These are phyloP conservation scores for Prunus yedoensis DNA, from an alignment of 331 rosid genomes.

Conservation along the genomic window DNA sequence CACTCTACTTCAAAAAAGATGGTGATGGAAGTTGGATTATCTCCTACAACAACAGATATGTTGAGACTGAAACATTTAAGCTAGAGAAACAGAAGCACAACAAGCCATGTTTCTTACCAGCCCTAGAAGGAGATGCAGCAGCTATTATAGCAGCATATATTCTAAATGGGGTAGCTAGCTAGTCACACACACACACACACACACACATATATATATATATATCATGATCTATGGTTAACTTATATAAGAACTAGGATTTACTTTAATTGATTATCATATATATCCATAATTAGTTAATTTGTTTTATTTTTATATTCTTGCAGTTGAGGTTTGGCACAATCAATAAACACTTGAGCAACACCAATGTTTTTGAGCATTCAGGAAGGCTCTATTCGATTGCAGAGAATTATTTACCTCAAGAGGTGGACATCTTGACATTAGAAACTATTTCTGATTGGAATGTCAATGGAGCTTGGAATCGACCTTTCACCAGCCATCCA, in stretches of 20 bases:
- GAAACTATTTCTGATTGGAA: constrained; percentile 53
- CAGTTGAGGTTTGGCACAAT: constrained; percentile 60
- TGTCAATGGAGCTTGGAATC: constrained; percentile 49
- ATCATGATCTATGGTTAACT: too few species aligned
- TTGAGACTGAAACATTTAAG: constrained; percentile 53
- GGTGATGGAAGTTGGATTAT: constrained; percentile 32
- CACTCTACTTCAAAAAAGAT: constrained; percentile 42
- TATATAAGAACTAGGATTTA: too few species aligned
- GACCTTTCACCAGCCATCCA: constrained; percentile 68
- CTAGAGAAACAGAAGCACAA: constrained; percentile 44
- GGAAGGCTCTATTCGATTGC: constrained; percentile 54
- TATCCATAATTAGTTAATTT: background rate
- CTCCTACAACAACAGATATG: constrained; percentile 48
- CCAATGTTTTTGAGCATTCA: constrained; percentile 63
- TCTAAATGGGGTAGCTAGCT: constrained; percentile 41
- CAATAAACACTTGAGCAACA: constrained; percentile 55
- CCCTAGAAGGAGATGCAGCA: constrained; percentile 44
- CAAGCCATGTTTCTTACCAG: constrained; percentile 53
- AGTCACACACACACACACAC: background rate
- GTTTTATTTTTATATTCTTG: background rate
- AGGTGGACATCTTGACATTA: constrained; percentile 50
- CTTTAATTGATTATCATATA: too few species aligned
- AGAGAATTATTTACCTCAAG: constrained; percentile 58
- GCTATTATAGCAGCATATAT: constrained; percentile 48
- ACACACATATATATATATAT: background rate